phyloP scores from a whole-genome alignment of 257 asterid species.

The Fraxinus anomala region DNA sequence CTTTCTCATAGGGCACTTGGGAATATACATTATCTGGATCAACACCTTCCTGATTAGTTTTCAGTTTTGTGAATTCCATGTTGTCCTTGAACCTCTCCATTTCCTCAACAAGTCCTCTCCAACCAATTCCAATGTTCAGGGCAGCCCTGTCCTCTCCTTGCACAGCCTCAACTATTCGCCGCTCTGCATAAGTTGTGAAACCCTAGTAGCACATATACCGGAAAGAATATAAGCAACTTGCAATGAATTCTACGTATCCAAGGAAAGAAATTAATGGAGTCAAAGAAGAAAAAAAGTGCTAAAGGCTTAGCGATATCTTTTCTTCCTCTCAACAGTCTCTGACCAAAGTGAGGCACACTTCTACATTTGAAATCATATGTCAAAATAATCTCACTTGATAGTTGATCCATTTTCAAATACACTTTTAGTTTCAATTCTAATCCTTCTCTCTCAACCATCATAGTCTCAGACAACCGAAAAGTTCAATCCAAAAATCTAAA shows the following conservation, averaged over 20 bases:
- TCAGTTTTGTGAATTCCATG: constrained; percentile 85
- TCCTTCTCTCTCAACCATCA: neutral
- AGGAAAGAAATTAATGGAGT: constrained; percentile 9
- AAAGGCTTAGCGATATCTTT: constrained; percentile 11
- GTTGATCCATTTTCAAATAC: neutral
- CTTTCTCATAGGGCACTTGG: constrained; percentile 85
- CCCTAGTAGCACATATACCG: constrained; percentile 55
- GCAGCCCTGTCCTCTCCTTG: constrained; percentile 83
- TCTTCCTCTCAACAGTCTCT: neutral
- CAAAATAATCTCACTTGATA: neutral
- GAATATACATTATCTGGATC: constrained; percentile 91
- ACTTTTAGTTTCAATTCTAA: neutral
- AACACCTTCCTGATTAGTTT: constrained; percentile 82
- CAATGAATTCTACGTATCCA: neutral
- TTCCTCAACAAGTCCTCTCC: constrained; percentile 76
- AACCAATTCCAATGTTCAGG: constrained; percentile 77
- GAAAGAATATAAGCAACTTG: constrained; percentile 7
- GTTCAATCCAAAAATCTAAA: constrained; percentile 1
- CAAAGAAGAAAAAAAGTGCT: neutral
- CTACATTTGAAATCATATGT: neutral
- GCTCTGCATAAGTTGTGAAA: constrained; percentile 88
- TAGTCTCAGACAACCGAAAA: constrained; percentile 6
- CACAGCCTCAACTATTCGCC: constrained; percentile 90
- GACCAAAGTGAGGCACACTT: constrained; percentile 14
- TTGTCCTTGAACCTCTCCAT: constrained; percentile 85